Evolutionary conservation across 331 rosid genomes (phyloP), one percentile per base, ranked within the genome.

Genomic region (Phaseolus coccineus): DNA sequence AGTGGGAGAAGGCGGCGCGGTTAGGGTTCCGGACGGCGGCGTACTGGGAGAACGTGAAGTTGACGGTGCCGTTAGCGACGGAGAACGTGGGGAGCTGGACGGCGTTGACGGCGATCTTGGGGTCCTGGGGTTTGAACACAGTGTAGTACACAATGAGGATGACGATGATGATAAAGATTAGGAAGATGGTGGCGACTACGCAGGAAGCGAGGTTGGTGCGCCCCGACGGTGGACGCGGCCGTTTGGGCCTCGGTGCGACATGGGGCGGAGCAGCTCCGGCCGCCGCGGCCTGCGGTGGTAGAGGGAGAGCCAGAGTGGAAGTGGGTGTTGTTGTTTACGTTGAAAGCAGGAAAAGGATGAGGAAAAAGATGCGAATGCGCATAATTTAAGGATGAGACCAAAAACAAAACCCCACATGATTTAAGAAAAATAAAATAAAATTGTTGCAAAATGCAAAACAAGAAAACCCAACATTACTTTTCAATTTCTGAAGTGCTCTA

Each of bases 121-220:
- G 91, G 76, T 91, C 94, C 40, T 92, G 91, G 11, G 98, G 98
- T 56, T 92, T 94, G 87, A 94, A 94, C n/a, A 92, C 92, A 3
- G 91, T 92, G 91, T 85, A 94, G 89, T 91, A 94, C 19, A 94
- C 91, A 55, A 94, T 87, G 64, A 91, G 84, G 79, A 81, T 55
- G 70, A 90, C 84, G 82, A 94, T 94, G 40, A 92, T n/a, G 15
- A 94, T 42, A 85, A 94, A 92, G 52, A 91, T 77, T 8, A 94
- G 77, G 93, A 92, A 94, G 83, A 94, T 78, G n/a, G 97, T 87
- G 52, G 98, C 98, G 1, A 92, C 98, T 0, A 89, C 78, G 74
- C 98, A 94, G 0, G 98, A 94, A 47, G 98, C 98, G 7, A 94
- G 83, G 90, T 92, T 92, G 1, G 98, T 86, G 4, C 96, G 87